Conservation (phyloP, 768 basidiomycete species). For the Lentinula guzmanii region DNA sequence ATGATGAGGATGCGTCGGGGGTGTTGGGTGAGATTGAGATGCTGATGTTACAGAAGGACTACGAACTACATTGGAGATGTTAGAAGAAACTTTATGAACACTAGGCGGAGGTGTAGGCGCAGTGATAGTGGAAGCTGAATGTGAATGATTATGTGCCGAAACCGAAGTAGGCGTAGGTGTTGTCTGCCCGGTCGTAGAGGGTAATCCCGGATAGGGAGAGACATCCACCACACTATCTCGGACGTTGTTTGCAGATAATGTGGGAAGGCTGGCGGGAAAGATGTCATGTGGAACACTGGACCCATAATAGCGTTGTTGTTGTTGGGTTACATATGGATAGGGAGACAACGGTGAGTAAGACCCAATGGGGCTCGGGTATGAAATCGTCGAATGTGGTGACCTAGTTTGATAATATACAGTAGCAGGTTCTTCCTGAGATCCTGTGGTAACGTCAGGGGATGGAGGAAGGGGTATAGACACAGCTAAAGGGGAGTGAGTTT, state of each 20-base stretch:
- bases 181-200: constrained; percentile 26
- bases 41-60: constrained; percentile 16
- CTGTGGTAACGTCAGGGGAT: constrained; percentile 38
- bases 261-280: constrained; percentile 34
- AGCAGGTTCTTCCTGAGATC: constrained; percentile 35
- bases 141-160: constrained; percentile 40
- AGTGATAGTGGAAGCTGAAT: constrained; percentile 45
- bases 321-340: neutral
- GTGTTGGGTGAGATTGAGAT: neutral
- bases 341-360: constrained; percentile 1
- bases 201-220: constrained; percentile 14
- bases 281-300: constrained; percentile 33
- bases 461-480: constrained; percentile 39
- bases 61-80: constrained; percentile 10
- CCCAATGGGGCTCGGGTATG: constrained; percentile 37
- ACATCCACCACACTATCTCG: constrained; percentile 12
- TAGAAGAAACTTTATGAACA: constrained; percentile 7
- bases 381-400: constrained; percentile 37
- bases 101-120: constrained; percentile 32
- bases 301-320: constrained; percentile 27
- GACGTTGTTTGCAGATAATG: constrained; percentile 29
- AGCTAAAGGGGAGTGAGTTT: constrained; percentile 23
- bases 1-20: neutral
- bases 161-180: constrained; percentile 31
- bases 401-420: constrained; percentile 66